Evolutionary conservation across 2,329 filamentous ascomycete species (phyloP).

Genomic region (Colletotrichum australisinense): DNA sequence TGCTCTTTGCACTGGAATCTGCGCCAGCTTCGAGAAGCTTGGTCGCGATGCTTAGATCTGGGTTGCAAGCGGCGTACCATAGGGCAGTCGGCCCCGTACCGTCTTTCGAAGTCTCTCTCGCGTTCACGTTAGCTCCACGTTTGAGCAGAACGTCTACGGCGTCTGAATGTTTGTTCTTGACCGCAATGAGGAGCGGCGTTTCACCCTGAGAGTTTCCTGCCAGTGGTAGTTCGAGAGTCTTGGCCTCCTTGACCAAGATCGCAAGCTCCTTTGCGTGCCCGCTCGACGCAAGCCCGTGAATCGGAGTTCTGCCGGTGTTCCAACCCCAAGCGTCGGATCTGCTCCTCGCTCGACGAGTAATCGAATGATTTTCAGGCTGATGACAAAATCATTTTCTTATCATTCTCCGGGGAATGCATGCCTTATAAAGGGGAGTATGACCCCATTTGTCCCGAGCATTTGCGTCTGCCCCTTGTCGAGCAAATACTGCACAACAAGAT

Average conservation of each 20-base stretch:
- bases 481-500: conserved; percentile 10
- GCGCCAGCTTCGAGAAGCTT: conserved; percentile 14
- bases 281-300: conserved; percentile 7
- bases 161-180: neutral
- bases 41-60: neutral
- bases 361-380: conserved; percentile 5
- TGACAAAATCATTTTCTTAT: neutral
- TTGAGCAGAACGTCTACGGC: conserved; percentile 20
- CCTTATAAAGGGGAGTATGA: conserved; percentile 18
- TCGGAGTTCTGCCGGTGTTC: neutral
- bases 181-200: conserved; percentile 6
- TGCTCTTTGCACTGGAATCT: neutral
- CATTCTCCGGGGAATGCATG: conserved; percentile 14
- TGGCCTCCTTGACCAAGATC: neutral
- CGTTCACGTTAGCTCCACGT: conserved; percentile 2
- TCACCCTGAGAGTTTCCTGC: neutral
- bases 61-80: conserved; percentile 5
- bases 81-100: neutral
- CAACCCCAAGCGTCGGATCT: conserved; percentile 17
- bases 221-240: conserved; percentile 8
- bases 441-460: conserved; percentile 8
- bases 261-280: conserved; percentile 10
- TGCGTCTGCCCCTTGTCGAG: conserved; percentile 25
- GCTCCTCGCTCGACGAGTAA: conserved; percentile 9
- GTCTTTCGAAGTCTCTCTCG: conserved; percentile 5